Base-by-base conservation (phyloP, 257 asterid genomes). In the Nyctanthes arbortristis region DNA sequence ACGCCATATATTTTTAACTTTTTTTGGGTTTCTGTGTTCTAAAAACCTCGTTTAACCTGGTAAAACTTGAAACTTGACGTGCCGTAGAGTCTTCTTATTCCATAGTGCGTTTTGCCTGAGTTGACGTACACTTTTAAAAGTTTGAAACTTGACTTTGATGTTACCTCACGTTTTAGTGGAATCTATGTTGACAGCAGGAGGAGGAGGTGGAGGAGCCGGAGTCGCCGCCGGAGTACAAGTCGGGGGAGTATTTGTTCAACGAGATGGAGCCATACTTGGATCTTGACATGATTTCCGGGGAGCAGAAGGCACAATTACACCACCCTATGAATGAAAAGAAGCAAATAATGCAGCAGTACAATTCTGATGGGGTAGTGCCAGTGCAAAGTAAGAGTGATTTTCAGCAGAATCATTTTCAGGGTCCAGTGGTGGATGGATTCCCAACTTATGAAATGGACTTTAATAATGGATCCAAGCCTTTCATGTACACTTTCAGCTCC, bases 401-500 rank as follows among this genome's bases (percentile, higher is more conserved):
- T 36, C 35, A 58, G 33, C 20, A 20, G 56, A 25, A 25, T 3
- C 56, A 47, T 12, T 27, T 58, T 58, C 64, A 28, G 64, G 64
- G 64, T 59, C 16, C 45, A 12, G 28, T 33, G 31, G 43, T 32
- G 47, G 16, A 61, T 30, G 30, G 45, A 22, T 61, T 30, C 2
- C 95, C 97, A 2, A 77, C 89, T 0, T 85, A 78, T 36, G 94
- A 91, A 4, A 62, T 85, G 68, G 91, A 88, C 7, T 84, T 4
- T 43, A 16, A 69, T 30, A 61, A 80, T 31, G 90, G 79, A 62
- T 67, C 89, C 47, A 91, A 89, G 74, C 91, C 87, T 0, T 84
- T 79, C 69, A 58, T 90, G 87, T 88, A 88, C 89, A 87, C 84
- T 83, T 93, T 90, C 88, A 75, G 79, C 27, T 77, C 95, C 28